Evolutionary conservation across 768 basidiomycete species (phyloP), one percentile per base, ranked within the genome.

Genomic region (Tricholoma sp.): DNA sequence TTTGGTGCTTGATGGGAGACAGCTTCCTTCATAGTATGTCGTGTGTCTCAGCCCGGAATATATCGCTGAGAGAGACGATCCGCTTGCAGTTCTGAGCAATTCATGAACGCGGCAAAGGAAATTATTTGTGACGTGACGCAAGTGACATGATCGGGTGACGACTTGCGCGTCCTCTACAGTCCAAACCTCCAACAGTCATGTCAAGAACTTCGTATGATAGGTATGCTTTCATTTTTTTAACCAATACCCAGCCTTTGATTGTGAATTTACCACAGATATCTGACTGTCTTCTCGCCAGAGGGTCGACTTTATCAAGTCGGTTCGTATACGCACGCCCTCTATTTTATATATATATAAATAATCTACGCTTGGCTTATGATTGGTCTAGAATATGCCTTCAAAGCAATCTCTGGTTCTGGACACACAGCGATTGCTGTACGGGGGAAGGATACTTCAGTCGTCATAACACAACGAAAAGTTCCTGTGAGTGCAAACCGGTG

Each of bases 271-370:
- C 19, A 18, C 57, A 89, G 92, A 80, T 98, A 92, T 74, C 85
- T 98, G 46, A 98, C 96, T 24, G 91, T 98, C 63, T 97, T 97
- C 79, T 97, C 93, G 2, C 94, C 94, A 2, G 94, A 99, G 76
- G 97, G 97, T 39, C 85, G 96, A 56, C 76, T 99, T 58, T 99
- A 98, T 70, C 97, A 99, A 94, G 96, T 98, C 70, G 97, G 94
- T 91, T 66, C 65, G 89, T 50, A 55, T 56, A 12, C 45, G 45
- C 16, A 27, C 24, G 24, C 35, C 54, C n/a, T n/a, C n/a, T n/a
- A n/a, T n/a, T n/a, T n/a, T n/a, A n/a, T n/a, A n/a, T n/a, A n/a
- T n/a, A 56, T 27, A 16, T 49, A 50, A 58, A 56, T 35, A 29
- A 22, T 50, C 46, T 45, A 52, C 39, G 43, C 39, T 41, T 34